Base-by-base conservation (phyloP, 208 protist species). In the Trichomonas vaginalis region DNA sequence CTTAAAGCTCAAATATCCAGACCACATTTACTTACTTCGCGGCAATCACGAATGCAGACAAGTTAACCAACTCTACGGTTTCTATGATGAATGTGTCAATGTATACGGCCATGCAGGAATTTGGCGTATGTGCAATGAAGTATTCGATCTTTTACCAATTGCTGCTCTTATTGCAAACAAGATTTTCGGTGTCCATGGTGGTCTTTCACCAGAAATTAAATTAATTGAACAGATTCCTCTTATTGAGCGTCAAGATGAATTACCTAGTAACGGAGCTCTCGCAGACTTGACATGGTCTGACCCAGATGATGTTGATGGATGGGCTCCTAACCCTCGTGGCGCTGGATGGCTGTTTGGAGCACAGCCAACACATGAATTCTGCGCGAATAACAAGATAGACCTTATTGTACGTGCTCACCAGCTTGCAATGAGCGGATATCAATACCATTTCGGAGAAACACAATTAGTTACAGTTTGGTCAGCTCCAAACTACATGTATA, bases 21-120 rank as follows among this genome's bases (percentile, higher is more conserved):
- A 98, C 47, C 96, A 97, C 79, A 98, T 99, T 45, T 98, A 98
- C 27, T 96, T 99, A 0, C 95, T 99, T 14, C 96, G 98, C 61
- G 98, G 98, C 27, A 99, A 99, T 96, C 98, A 99, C 97, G 98
- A 99, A 96, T 97, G 96, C 46, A 95, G 98, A 56, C 98, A 98
- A 96, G 98, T 99, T 83, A 99, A 98, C 17, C 98, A 98, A 98
- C 97, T 98, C 0, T 98, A 98, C 96, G 98, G 98, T 45, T 98
- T 98, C 92, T 98, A 98, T 96, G 97, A 98, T 87, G 98, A 98
- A 96, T 98, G 98, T 83, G 95, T 97, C 96, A 96, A 97, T 86
- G 98, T 98, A 90, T 98, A 98, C 95, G 98, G 98, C 40, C 98
- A 98, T 97, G 97, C 97, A 21, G 98, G 98, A 95, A 96, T 97